Evolutionary conservation across 1,284 basidiomycete species (phyloP).

Genomic region (Leccinum griseonigrum): DNA sequence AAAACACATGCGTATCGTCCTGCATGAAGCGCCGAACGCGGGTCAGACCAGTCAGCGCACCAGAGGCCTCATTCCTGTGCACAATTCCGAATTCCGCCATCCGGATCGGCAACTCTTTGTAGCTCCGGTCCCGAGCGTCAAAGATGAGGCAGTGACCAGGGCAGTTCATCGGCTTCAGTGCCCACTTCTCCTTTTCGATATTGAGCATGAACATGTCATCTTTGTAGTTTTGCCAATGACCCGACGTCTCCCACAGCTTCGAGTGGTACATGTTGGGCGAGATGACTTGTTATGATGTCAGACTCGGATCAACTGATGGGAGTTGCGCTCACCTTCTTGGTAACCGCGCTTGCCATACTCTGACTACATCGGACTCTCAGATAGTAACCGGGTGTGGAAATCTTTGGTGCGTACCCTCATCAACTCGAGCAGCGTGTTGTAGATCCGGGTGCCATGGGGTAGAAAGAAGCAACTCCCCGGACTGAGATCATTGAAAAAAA

Average conservation of each 20-base stretch:
- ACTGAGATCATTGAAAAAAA: constrained; percentile 97
- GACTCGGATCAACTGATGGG: constrained; percentile 8
- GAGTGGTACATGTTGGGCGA: constrained; percentile 98
- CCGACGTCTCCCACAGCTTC: constrained; percentile 98
- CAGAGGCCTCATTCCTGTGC: constrained; percentile 96
- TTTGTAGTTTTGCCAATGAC: constrained; percentile 97
- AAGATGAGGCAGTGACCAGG: constrained; percentile 98
- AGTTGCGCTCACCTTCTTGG: constrained; percentile 61
- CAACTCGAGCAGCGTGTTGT: constrained; percentile 90
- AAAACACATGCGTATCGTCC: constrained; percentile 98
- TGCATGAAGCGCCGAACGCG: constrained; percentile 95
- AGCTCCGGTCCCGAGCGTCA: constrained; percentile 90
- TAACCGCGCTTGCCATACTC: constrained; percentile 89
- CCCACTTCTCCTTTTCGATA: constrained; percentile 95
- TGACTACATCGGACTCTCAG: constrained; percentile 38
- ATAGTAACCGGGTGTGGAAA: neutral
- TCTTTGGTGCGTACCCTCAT: constrained; percentile 67
- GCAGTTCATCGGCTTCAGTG: constrained; percentile 99
- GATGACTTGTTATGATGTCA: constrained; percentile 60
- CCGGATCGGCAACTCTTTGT: constrained; percentile 94
- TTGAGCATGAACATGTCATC: constrained; percentile 97
- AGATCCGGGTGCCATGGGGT: constrained; percentile 95
- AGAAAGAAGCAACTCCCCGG: constrained; percentile 98
- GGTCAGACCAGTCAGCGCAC: constrained; percentile 91
- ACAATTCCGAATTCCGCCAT: constrained; percentile 99